A percentile compares a stretch with the other conserved stretches of the same genome.
phyloP scores from a whole-genome alignment of 805 yeast genomes.

The Saturnispora zaruensis region DNA sequence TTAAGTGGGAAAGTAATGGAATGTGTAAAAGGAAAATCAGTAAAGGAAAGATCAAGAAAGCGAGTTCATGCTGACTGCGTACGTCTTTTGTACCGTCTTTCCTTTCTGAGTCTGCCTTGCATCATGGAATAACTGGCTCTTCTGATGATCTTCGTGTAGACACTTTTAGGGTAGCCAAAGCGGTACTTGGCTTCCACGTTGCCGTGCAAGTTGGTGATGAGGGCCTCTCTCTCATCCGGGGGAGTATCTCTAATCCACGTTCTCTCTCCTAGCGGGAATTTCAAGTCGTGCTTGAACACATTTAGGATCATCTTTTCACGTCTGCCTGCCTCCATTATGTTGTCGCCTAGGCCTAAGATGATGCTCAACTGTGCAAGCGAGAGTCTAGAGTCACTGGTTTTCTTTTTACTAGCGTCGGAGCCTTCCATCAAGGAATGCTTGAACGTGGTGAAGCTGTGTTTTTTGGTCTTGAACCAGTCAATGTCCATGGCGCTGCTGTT shows the following conservation, averaged over 20 bases:
- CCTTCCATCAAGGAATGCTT: neutral
- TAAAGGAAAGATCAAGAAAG: neutral
- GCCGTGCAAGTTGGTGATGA: constrained; percentile 41
- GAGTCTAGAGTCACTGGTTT: constrained; percentile 41
- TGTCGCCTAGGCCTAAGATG: constrained; percentile 40
- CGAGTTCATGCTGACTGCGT: neutral
- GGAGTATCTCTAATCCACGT: constrained; percentile 83
- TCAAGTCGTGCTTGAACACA: constrained; percentile 47
- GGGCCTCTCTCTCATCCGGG: constrained; percentile 38
- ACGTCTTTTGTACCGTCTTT: constrained; percentile 37
- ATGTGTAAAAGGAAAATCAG: neutral
- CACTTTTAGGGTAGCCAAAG: constrained; percentile 42
- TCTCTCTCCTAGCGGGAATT: constrained; percentile 65
- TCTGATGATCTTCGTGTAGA: constrained; percentile 65
- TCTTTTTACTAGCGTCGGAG: constrained; percentile 11
- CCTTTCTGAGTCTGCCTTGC: constrained; percentile 70
- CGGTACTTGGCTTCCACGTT: constrained; percentile 41
- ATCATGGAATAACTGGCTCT: constrained; percentile 73
- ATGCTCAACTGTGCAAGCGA: constrained; percentile 49
- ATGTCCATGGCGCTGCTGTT: neutral
- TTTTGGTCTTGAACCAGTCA: neutral
- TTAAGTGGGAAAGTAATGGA: neutral
- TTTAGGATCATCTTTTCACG: constrained; percentile 46
- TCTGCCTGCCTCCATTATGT: constrained; percentile 45
- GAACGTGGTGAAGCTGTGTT: neutral